phyloP scores from a whole-genome alignment of 805 yeast genomes.

The Wickerhamia fluorescens region DNA sequence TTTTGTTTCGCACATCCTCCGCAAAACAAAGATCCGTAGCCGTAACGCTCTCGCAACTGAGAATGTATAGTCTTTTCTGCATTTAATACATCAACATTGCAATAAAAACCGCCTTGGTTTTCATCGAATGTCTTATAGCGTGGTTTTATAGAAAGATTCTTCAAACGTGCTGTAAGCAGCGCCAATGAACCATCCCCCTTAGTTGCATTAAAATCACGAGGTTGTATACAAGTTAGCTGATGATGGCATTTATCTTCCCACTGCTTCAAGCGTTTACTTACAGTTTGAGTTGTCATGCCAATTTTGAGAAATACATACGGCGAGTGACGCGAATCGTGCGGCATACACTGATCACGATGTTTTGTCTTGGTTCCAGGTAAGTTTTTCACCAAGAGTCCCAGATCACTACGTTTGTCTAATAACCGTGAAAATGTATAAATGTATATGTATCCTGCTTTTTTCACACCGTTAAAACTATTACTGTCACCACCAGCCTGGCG shows the following conservation, averaged over 20 bases:
- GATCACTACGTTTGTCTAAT: conserved; percentile 15
- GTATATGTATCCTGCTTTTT: conserved; percentile 41
- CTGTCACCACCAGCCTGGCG: neutral
- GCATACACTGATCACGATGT: conserved; percentile 20
- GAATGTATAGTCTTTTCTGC: conserved; percentile 40
- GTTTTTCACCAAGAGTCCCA: conserved; percentile 34
- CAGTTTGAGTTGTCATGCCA: conserved; percentile 47
- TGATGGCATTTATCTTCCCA: conserved; percentile 50
- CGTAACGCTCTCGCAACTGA: conserved; percentile 31
- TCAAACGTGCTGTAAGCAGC: neutral
- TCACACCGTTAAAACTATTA: neutral
- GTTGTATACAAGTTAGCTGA: conserved; percentile 26
- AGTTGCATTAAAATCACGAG: neutral
- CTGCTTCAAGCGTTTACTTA: conserved; percentile 36
- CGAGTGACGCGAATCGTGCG: conserved; percentile 30
- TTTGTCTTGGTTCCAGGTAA: conserved; percentile 13
- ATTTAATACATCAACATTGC: conserved; percentile 17
- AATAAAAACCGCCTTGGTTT: neutral
- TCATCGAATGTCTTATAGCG: neutral
- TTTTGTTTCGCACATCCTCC: conserved; percentile 29
- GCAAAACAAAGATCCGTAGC: conserved; percentile 44
- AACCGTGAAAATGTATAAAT: conserved; percentile 42
- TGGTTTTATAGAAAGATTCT: neutral
- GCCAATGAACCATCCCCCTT: neutral
- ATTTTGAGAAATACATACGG: conserved; percentile 40